Evolutionary conservation across 345 rosid species (phyloP).

Genomic region (Citrus medica): DNA sequence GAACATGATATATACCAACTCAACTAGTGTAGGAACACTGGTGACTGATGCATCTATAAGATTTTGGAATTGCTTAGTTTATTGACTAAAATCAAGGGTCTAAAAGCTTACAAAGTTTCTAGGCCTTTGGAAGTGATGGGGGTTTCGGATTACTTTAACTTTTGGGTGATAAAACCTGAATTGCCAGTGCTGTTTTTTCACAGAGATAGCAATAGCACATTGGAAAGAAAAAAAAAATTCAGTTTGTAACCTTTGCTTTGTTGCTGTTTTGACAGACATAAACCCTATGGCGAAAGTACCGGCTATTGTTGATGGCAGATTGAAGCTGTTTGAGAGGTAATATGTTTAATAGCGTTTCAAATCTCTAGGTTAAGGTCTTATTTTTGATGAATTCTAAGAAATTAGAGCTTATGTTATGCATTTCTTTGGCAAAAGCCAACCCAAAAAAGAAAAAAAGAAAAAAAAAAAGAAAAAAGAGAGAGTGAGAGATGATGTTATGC

Average conservation of each 20-base stretch:
- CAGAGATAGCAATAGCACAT: not conserved
- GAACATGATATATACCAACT: not conserved
- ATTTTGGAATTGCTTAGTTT: too few relatives aligned
- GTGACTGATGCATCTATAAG: not conserved
- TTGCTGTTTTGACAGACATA: constrained; percentile 43
- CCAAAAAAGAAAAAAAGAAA: too few relatives aligned
- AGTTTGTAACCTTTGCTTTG: not conserved
- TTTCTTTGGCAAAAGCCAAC: too few relatives aligned
- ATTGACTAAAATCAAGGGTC: not conserved
- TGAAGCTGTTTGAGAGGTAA: constrained; percentile 87
- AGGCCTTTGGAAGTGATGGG: not conserved
- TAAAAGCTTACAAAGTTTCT: not conserved
- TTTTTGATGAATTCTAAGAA: not conserved
- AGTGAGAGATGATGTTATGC: too few relatives aligned
- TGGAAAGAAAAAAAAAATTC: not conserved
- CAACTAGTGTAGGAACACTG: not conserved
- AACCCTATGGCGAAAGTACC: constrained; percentile 74
- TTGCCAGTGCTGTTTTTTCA: not conserved
- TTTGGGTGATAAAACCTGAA: not conserved
- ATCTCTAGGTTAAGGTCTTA: not conserved
- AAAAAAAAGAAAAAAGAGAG: too few relatives aligned
- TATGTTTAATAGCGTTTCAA: not conserved
- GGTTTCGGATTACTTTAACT: not conserved
- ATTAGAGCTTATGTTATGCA: not conserved
- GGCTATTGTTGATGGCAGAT: constrained; percentile 70